Evolutionary conservation across 1,284 basidiomycete species (phyloP).

Genomic region (Caloboletus inedulis): DNA sequence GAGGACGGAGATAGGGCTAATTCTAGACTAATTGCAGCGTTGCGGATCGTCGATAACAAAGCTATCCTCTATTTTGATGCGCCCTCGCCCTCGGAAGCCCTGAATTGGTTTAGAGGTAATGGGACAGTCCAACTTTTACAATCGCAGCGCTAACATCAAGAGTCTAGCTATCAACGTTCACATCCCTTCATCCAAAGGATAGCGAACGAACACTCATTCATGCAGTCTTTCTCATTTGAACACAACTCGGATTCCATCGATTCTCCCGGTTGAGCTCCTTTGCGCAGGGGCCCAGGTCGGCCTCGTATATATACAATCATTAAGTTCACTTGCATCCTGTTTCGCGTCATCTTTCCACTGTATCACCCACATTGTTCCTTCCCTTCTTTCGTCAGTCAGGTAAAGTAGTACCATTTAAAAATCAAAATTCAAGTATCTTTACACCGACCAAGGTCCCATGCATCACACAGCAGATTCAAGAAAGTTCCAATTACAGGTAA

Average conservation of each 20-base stretch:
- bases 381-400: conserved; percentile 15
- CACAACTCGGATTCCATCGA: conserved; percentile 5
- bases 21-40: conserved; percentile 42
- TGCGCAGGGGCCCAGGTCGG: conserved; percentile 18
- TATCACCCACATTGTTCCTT: conserved; percentile 29
- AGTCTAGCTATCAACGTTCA: conserved; percentile 59
- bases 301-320: conserved; percentile 38
- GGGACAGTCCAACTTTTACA: neutral
- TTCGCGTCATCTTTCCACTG: conserved; percentile 34
- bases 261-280: conserved; percentile 12
- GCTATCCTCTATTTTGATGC: conserved; percentile 93
- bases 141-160: conserved; percentile 5
- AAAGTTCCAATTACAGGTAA: conserved; percentile 5
- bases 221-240: conserved; percentile 5
- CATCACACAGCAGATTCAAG: neutral
- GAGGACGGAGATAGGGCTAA: conserved; percentile 5
- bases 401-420: conserved; percentile 30
- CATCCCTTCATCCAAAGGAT: conserved; percentile 54
- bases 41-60: conserved; percentile 82
- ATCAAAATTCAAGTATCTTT: conserved; percentile 3
- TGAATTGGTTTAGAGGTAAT: conserved; percentile 87
- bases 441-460: neutral
- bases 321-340: conserved; percentile 35
- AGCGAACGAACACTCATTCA: conserved; percentile 22
- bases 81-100: conserved; percentile 73